Base-by-base conservation (phyloP, 176 grass and related monocot genomes). In the Elymus sibiricus region DNA sequence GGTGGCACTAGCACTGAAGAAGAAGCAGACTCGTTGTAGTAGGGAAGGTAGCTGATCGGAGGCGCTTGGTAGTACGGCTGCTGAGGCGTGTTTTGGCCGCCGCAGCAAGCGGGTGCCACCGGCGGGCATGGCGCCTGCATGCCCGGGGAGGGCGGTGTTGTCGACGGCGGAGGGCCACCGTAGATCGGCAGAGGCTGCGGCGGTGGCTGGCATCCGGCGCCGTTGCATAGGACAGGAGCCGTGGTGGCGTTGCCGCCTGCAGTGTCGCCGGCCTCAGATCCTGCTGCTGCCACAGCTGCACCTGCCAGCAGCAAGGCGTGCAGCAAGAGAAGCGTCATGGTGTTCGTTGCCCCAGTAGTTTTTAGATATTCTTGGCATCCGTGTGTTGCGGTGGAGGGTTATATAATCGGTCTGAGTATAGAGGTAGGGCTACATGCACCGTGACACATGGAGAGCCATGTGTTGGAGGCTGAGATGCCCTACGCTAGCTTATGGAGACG, bases 401-500 rank as follows among this genome's bases (percentile, higher is more conserved):
- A 81, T 81, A 82, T 86, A 53, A 31, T 32, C 22, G 22, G 9
- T 28, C 5, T 7, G 46, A 13, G 13, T 6, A 15, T 62, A 28
- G 35, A 39, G 12, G 51, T 26, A 11, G 43, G 76, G 43, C 3
- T 44, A 25, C 83, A 90, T 86, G 88, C 88, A 90, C 17, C 38
- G 7, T 40, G 88, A 90, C 88, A 90, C 88, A 89, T 89, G 83
- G 83, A 7, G 14, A 28, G 61, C 56, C 69, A 85, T 80, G 77
- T 85, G 87, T 68, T 79, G 9, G 39, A 83, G 55, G 53, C 66
- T 72, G 15, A 34, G 3, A 13, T 15, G 63, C 37, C 44, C 6
- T 55, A 21, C 8, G 26, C 9, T 74, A 74, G 55, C n/a, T 62
- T 31, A 44, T 42, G 15, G 58, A 58, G 40, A 85, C 32, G 82